Evolutionary conservation across 192 early-diverging fungal genomes (phyloP), one percentile per base, ranked within the genome.

Genomic region (Umbelopsis ramanniana): DNA sequence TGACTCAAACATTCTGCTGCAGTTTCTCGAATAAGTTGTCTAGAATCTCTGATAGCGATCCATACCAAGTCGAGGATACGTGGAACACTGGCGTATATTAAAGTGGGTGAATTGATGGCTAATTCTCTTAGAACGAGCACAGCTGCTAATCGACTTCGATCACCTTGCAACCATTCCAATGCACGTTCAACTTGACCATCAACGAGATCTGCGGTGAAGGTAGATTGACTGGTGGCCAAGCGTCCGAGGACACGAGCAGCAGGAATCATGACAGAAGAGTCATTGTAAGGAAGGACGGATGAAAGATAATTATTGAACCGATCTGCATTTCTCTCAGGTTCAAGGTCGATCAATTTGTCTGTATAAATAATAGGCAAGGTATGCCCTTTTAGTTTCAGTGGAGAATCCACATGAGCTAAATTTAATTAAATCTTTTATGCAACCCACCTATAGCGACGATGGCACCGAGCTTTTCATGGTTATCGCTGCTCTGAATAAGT

Each of bases 61-160:
- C 93, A 96, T 29, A 99, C 87, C 48, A 92, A 73, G 14, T 96
- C 92, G 24, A 99, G 76, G 26, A 97, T 93, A 52, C 88, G 91
- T 4, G 86, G 82, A 8, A 96, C 89, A 76, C 92, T 92, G 17
- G 87, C 84, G 72, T 93, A 96, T 19, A 97, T 87, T 29, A 96
- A 81, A 40, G 92, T 91, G 17, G 94, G 92, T 8, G 94, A 90
- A 71, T 91, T 92, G 38, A 86, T 73, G 5, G 92, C 87, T 4
- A 96, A 83, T 71, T 93, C 92, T 14, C 84, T 75, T 6, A 96
- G 72, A 8, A 96, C 90, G 7, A 95, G 75, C 0, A 94, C 93
- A 60, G 93, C 92, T 3, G 94, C 92, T 81, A 93, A 92, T 43
- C 94, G 79, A 57, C 90, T 73, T 3, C 85, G 81, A 72, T 96